Evolutionary conservation across 179 eudicot species (phyloP), one percentile per base, ranked within the genome.

Genomic region (Gypsophila paniculata): DNA sequence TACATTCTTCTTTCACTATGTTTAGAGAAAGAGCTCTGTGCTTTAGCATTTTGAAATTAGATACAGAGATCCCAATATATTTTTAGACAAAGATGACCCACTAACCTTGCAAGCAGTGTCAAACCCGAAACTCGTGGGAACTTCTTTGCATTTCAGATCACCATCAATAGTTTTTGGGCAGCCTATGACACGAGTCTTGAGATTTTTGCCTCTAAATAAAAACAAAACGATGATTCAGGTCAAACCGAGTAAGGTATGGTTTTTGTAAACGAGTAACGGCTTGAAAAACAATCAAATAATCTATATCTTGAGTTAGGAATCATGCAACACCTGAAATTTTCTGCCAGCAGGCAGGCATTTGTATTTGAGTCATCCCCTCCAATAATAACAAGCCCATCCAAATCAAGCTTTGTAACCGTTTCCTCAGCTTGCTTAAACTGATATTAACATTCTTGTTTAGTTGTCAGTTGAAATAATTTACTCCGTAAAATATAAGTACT

Each of bases 91-190:
- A 46, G 38, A 22, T 4, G 59, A 9, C 42, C 23, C 1, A 55
- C 67, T 85, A 74, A 94, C 99, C 99, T 92, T 95, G 90, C 99
- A 95, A 61, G 99, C 99, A 76, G 99, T 95, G 81, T 95, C 99
- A 88, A 95, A 94, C 36, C 99, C 99, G 82, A 95, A 95, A 83
- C 99, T 95, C 46, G 85, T 74, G 8, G 99, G 99, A 64, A 92
- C 99, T 76, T 92, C 97, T 81, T 95, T 95, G 86, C 89, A 80
- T 78, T 95, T 94, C 51, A 95, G 84, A 77, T 95, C 99, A 75
- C 99, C 99, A 70, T 95, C 99, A 83, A 95, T 95, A 48, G 99
- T 95, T 86, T 95, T 94, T 38, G 99, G 99, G 77, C 99, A 95
- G 74, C 96, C 93, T 81, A 92, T 84, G 46, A 95, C 99, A 70